Conservation (phyloP, 345 rosid genomes). For the Anacardium occidentale region DNA sequence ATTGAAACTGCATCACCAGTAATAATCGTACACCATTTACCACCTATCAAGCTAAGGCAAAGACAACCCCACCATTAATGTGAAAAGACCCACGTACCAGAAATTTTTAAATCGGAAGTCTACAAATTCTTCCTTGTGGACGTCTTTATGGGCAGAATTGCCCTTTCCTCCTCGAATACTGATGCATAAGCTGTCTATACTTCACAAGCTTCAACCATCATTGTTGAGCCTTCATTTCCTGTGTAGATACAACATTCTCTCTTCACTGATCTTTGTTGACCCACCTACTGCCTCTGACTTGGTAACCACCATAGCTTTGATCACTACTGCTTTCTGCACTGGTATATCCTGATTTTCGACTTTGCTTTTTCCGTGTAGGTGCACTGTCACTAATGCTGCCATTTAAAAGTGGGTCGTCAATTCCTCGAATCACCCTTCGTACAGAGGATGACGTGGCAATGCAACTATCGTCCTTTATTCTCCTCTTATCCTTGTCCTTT, state of each 20-base stretch:
- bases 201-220: neutral
- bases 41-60: neutral
- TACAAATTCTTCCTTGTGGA: constrained; percentile 6
- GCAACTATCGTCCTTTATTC: constrained; percentile 87
- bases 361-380: constrained; percentile 63
- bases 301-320: constrained; percentile 69
- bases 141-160: neutral
- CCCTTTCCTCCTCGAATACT: neutral
- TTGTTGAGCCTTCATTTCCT: neutral
- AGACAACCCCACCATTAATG: neutral
- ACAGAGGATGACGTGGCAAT: constrained; percentile 53
- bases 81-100: constrained; percentile 1
- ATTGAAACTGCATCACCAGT: neutral
- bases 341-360: constrained; percentile 62
- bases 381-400: constrained; percentile 92
- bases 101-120: constrained; percentile 9
- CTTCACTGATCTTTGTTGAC: constrained; percentile 59
- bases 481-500: constrained; percentile 71
- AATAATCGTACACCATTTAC: neutral
- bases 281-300: constrained; percentile 80
- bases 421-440: constrained; percentile 77
- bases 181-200: neutral
- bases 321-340: constrained; percentile 92
- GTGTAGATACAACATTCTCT: neutral
- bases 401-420: constrained; percentile 89